Base-by-base conservation (phyloP, 2,329 filamentous ascomycete genomes). In the Tolypocladium capitatum region DNA sequence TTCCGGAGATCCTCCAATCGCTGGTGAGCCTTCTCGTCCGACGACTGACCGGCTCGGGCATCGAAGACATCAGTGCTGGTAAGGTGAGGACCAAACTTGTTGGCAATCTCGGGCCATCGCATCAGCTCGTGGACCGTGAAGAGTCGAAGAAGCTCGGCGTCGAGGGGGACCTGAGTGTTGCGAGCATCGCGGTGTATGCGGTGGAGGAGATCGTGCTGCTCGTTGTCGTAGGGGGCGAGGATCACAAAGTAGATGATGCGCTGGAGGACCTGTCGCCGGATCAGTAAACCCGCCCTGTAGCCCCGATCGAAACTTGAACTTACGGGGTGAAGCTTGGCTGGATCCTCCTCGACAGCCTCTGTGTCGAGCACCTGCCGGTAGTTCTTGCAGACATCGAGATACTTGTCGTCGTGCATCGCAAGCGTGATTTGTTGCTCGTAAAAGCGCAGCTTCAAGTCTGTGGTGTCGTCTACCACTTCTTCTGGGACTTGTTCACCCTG, bases 171-270 rank as follows among this genome's bases (percentile, higher is more conserved):
- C 63, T 84, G 78, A 11, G 80, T 70, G 64, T 90, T 90, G 53
- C 92, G 86, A 8, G 83, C 71, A 66, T 98, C 92, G 65, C 83
- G 80, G 64, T 89, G 80, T 57, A 98, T 85, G 60, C 92, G 86
- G 70, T 98, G 90, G 51, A 98, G 82, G 48, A 98, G 84, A 58
- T 98, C 92, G 57, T 91, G 92, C 66, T 98, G 92, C 67, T 98
- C 92, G 68, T 98, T 98, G 72, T 98, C 91, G 68, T 97, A 89
- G 8, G 92, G 90, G 8, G 92, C 86, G 46, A 98, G 84, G 55
- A 97, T 92, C 64, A 95, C 82, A 68, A 94, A 98, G 76, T 94
- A 97, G 68, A 97, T 90, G 64, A 97, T 89, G 60, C 92, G 82
- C 71, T 95, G 89, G 40, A 98, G 78, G 18, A 89, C 81, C 88